These are phyloP conservation scores for Yamadazyma taylorii DNA, from an alignment of 1,139 yeast genomes.

Conservation along the genomic window DNA sequence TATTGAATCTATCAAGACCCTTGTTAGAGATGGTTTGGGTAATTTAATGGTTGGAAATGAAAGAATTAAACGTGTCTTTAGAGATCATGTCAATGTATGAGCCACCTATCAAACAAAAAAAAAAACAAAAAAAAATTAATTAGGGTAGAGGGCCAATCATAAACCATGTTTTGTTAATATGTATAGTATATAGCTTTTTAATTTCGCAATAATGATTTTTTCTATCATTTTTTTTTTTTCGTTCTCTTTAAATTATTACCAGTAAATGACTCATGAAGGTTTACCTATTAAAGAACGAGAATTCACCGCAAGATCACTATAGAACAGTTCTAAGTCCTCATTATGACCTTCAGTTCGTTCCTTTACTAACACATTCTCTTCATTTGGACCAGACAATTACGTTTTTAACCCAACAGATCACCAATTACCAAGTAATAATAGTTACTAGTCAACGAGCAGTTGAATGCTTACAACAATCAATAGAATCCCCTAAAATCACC, in stretches of 20 bases:
- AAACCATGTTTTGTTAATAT: too few species aligned
- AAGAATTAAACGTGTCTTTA: constrained; percentile 59
- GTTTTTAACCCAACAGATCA: constrained; percentile 9
- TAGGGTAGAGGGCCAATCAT: too few species aligned
- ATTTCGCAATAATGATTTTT: background rate
- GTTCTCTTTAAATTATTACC: background rate
- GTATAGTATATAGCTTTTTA: constrained; percentile 1
- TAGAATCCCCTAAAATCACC: constrained; percentile 12
- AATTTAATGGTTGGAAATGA: constrained; percentile 69
- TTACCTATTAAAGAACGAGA: constrained; percentile 14
- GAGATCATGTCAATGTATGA: constrained; percentile 11
- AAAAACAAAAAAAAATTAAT: too few species aligned
- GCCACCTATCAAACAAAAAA: too few species aligned
- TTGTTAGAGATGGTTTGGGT: constrained; percentile 55
- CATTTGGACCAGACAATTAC: constrained; percentile 9
- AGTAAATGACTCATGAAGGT: constrained; percentile 14
- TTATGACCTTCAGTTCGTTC: constrained; percentile 16
- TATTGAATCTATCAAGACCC: constrained; percentile 45
- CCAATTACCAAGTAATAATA: constrained; percentile 30
- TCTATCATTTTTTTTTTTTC: background rate
- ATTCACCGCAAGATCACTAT: constrained; percentile 18
- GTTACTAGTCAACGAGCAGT: constrained; percentile 95
- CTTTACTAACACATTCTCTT: constrained; percentile 15
- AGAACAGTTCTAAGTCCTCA: constrained; percentile 10
- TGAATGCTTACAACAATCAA: constrained; percentile 52